Evolutionary conservation across 1,284 basidiomycete species (phyloP).

Genomic region (Cryptococcus jaspeensis): DNA sequence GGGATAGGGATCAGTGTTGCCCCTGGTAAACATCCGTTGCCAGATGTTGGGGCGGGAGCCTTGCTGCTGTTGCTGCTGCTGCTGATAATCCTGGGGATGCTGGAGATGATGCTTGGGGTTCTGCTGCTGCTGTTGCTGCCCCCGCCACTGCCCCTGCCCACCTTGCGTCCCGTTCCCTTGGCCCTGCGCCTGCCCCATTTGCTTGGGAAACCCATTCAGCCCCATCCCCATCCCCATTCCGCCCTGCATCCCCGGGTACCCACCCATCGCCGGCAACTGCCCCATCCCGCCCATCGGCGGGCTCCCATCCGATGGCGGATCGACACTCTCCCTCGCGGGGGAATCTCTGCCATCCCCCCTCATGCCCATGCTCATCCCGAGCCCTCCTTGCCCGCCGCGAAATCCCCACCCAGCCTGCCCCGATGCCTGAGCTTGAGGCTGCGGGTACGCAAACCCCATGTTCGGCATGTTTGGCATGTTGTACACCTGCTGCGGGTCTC

Average conservation of each 20-base stretch:
- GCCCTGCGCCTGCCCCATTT: no score
- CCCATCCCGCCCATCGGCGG: background rate
- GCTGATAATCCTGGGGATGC: background rate
- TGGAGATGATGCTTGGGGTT: no score
- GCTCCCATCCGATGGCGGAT: constrained; percentile 12
- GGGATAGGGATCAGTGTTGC: background rate
- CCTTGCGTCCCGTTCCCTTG: no score
- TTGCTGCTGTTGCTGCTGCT: background rate
- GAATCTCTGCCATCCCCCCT: background rate
- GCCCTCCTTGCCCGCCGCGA: background rate
- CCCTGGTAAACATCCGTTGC: constrained; percentile 7
- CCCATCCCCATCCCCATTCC: constrained; percentile 1
- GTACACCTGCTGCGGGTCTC: constrained; percentile 11
- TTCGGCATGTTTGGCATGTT: constrained; percentile 7
- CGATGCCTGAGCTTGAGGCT: background rate
- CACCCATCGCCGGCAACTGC: background rate
- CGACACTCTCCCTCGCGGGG: constrained; percentile 13
- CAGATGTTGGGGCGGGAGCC: background rate
- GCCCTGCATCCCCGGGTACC: background rate
- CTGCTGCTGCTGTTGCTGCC: no score
- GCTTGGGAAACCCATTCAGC: background rate
- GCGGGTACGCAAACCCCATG: constrained; percentile 9
- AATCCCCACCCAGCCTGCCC: background rate
- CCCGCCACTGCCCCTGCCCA: no score
- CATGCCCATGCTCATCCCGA: background rate